phyloP scores from a whole-genome alignment of 345 rosid species.

The Populus deltoides region DNA sequence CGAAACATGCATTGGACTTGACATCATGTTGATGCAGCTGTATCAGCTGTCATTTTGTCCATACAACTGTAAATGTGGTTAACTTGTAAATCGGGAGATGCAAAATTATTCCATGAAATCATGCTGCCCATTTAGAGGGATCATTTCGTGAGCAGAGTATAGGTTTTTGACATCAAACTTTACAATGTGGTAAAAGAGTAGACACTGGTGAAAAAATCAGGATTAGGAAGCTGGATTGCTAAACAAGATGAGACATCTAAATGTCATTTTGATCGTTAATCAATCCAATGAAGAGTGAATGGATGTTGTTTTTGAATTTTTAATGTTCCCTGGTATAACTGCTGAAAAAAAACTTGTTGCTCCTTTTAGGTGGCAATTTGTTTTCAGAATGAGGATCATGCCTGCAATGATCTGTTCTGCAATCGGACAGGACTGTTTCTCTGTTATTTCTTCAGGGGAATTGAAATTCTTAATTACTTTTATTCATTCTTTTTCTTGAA shows the following conservation, averaged over 20 bases:
- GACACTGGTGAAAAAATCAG: conserved; percentile 13
- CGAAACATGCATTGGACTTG: conserved; percentile 4
- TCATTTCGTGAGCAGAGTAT: conserved; percentile 16
- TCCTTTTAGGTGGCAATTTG: too few species aligned
- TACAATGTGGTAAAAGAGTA: neutral
- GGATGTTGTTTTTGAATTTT: neutral
- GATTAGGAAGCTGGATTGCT: neutral
- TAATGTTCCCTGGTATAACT: neutral
- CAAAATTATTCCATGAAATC: conserved; percentile 13
- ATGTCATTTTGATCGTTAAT: neutral
- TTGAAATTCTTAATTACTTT: too few species aligned
- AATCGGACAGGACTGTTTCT: too few species aligned
- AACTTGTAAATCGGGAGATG: conserved; percentile 35
- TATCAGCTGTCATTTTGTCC: conserved; percentile 18
- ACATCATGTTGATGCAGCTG: conserved; percentile 15
- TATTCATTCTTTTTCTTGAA: too few species aligned
- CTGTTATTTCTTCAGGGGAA: too few species aligned
- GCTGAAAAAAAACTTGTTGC: too few species aligned
- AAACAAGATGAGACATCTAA: neutral
- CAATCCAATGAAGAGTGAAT: conserved; percentile 2
- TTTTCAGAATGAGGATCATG: too few species aligned
- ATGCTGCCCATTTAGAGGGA: conserved; percentile 1
- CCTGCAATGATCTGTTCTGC: too few species aligned
- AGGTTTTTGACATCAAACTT: conserved; percentile 14
- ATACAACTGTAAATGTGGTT: conserved; percentile 28